phyloP scores from a whole-genome alignment of 306 rosid genomes.

The Cucurbita argyrosperma region DNA sequence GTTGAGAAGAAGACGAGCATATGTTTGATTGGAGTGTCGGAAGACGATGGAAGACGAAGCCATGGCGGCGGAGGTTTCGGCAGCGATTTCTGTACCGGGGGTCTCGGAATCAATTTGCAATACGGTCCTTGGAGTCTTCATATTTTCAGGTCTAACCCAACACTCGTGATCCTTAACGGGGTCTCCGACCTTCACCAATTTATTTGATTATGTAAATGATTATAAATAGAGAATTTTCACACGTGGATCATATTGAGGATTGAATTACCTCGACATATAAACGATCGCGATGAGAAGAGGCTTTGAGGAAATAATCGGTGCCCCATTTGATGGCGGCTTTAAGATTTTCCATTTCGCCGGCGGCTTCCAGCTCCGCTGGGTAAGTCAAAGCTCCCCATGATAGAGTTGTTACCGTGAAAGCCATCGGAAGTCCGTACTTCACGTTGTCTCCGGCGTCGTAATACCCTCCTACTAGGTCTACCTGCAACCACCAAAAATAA shows the following conservation, averaged over 20 bases:
- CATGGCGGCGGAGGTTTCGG: conserved; percentile 87
- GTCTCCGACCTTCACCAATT: conserved; percentile 57
- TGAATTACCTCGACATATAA: conserved; percentile 43
- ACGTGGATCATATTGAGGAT: no score
- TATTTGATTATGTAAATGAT: no score
- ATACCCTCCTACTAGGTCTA: conserved; percentile 80
- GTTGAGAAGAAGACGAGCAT: conserved; percentile 69
- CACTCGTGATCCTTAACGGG: conserved; percentile 59
- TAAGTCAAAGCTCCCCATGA: conserved; percentile 62
- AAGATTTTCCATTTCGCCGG: conserved; percentile 38
- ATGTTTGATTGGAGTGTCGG: conserved; percentile 18
- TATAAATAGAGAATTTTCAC: no score
- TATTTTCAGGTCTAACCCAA: conserved; percentile 70
- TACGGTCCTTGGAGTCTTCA: conserved; percentile 61
- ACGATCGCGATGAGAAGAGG: conserved; percentile 15
- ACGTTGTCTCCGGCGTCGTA: conserved; percentile 99
- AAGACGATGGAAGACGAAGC: conserved; percentile 70
- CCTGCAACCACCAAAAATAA: conserved; percentile 12
- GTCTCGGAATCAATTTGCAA: conserved; percentile 26
- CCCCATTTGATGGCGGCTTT: conserved; percentile 70
- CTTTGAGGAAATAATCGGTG: conserved; percentile 68
- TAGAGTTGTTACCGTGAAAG: conserved; percentile 70
- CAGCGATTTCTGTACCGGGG: conserved; percentile 73
- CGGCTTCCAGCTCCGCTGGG: conserved; percentile 30
- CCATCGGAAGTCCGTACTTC: conserved; percentile 88